Percentiles rank a stretch among this genome's conserved stretches.
Conservation (phyloP, 1,284 basidiomycete species). For the Boletus sp. region DNA sequence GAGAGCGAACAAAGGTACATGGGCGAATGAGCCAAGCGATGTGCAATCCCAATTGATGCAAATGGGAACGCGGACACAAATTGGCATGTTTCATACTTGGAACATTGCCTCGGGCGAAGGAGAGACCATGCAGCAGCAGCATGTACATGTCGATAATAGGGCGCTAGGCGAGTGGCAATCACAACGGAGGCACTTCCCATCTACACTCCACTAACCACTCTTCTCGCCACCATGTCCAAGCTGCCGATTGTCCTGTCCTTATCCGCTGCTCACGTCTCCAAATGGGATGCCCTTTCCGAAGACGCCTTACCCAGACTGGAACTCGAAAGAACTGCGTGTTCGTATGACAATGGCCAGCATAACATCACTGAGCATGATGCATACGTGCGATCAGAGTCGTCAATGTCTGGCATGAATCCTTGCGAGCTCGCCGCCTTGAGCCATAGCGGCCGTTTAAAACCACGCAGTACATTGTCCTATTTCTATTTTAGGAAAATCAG, state of each 20-base stretch:
- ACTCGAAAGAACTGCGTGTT: neutral
- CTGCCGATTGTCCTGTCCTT: slow-evolving; percentile 21
- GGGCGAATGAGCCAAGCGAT: too few relatives aligned
- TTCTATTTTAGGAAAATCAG: neutral
- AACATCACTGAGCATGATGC: neutral
- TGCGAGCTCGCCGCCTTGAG: too few relatives aligned
- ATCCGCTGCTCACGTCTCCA: slow-evolving; percentile 25
- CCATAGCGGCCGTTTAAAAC: too few relatives aligned
- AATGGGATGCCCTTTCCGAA: slow-evolving; percentile 23
- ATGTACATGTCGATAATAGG: neutral
- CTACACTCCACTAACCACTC: neutral
- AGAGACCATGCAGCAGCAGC: slow-evolving; percentile 18
- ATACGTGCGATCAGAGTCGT: neutral
- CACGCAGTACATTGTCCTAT: too few relatives aligned
- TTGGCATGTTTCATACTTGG: too few relatives aligned
- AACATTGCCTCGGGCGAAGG: neutral
- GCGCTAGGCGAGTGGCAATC: slow-evolving; percentile 1
- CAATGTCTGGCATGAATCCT: neutral
- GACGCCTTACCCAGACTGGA: neutral
- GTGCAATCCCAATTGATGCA: too few relatives aligned
- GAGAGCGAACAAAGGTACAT: too few relatives aligned
- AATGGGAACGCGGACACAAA: too few relatives aligned
- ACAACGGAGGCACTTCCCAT: neutral
- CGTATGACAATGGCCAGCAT: neutral
- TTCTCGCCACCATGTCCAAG: slow-evolving; percentile 13